A percentile compares a stretch with the other conserved stretches of the same genome.
These are phyloP conservation scores for Cercospora janseana DNA, from an alignment of 2,329 filamentous ascomycete species.

Conservation along the genomic window DNA sequence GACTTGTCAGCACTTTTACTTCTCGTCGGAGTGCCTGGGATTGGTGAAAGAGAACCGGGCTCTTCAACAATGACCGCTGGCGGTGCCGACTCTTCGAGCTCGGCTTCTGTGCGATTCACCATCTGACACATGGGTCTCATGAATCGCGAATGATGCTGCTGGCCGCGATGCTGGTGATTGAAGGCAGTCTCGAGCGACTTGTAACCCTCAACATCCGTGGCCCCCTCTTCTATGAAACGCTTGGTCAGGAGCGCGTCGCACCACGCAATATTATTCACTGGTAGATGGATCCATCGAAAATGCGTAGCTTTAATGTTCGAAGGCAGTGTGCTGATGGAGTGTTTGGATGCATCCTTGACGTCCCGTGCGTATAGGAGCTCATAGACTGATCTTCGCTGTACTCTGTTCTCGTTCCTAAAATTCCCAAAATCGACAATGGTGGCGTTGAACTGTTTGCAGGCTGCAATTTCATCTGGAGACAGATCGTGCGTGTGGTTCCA, in stretches of 20 bases:
- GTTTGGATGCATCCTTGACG: slow-evolving; percentile 19
- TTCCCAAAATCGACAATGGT: slow-evolving; percentile 32
- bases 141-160: slow-evolving; percentile 58
- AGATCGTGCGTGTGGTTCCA: slow-evolving; percentile 38
- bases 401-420: slow-evolving; percentile 30
- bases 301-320: slow-evolving; percentile 43
- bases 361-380: slow-evolving; percentile 27
- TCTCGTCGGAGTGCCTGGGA: slow-evolving; percentile 13
- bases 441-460: slow-evolving; percentile 24
- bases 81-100: slow-evolving; percentile 13
- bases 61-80: slow-evolving; percentile 22
- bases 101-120: slow-evolving; percentile 22
- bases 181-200: slow-evolving; percentile 62
- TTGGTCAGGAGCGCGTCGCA: slow-evolving; percentile 63
- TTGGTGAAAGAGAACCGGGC: slow-evolving; percentile 10
- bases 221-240: slow-evolving; percentile 62
- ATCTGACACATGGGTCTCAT: slow-evolving; percentile 57
- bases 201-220: slow-evolving; percentile 62
- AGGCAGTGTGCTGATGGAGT: slow-evolving; percentile 37
- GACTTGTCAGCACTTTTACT: slow-evolving; percentile 8
- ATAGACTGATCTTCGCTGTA: slow-evolving; percentile 27
- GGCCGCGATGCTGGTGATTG: slow-evolving; percentile 60
- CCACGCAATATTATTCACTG: slow-evolving; percentile 58
- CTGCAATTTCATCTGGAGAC: slow-evolving; percentile 26
- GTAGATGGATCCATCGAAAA: slow-evolving; percentile 49